These are phyloP conservation scores for Areca catechu DNA, from an alignment of 176 grass and related monocot genomes.

Conservation along the genomic window DNA sequence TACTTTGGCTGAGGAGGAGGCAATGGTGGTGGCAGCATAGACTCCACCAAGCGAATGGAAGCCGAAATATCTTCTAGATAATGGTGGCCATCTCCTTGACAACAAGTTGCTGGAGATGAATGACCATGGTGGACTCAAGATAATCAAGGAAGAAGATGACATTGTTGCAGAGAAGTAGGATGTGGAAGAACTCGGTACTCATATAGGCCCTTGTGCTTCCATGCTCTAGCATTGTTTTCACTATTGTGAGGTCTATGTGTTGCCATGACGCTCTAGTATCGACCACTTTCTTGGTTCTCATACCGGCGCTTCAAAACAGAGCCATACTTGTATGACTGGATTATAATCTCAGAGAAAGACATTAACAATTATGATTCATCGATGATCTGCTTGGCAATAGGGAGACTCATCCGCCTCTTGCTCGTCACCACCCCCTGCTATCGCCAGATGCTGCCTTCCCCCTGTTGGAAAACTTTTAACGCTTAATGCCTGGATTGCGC, in stretches of 20 bases:
- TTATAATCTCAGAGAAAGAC: constrained; percentile 40
- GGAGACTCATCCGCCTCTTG: no score
- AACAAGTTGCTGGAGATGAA: constrained; percentile 31
- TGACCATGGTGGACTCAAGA: constrained; percentile 35
- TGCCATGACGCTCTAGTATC: constrained; percentile 42
- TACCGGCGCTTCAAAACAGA: constrained; percentile 62
- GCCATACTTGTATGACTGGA: constrained; percentile 47
- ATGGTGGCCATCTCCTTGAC: constrained; percentile 22
- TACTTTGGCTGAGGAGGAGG: constrained; percentile 4
- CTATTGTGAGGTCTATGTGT: constrained; percentile 62
- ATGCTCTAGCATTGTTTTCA: constrained; percentile 31
- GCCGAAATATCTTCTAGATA: constrained; percentile 1
- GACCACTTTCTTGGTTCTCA: constrained; percentile 52
- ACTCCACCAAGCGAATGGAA: neutral
- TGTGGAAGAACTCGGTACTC: constrained; percentile 60
- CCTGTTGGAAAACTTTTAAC: no score
- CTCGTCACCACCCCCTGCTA: no score
- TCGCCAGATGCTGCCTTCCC: no score
- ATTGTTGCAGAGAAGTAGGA: constrained; percentile 60
- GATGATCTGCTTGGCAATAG: constrained; percentile 10
- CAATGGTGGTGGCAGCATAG: neutral
- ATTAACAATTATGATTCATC: constrained; percentile 41
- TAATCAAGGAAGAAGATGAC: constrained; percentile 60
- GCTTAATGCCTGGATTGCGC: no score
- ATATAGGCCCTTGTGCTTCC: constrained; percentile 12